These are phyloP conservation scores for Xylariaceae sp. DNA, from an alignment of 2,329 filamentous ascomycete genomes.

Conservation along the genomic window DNA sequence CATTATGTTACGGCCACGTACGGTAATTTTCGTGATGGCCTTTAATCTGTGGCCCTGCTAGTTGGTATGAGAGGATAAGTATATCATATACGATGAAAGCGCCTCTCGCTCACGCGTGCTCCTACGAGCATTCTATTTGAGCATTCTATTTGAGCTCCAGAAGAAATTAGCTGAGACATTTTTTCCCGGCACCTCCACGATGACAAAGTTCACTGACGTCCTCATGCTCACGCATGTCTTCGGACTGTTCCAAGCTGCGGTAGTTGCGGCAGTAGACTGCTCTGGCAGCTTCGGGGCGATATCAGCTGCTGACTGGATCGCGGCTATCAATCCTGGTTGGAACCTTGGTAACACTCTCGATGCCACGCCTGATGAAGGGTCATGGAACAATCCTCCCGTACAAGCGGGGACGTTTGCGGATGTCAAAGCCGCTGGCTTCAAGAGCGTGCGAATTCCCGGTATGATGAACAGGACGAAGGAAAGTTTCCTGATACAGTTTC, in stretches of 20 bases:
- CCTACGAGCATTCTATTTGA: not conserved
- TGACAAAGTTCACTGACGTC: not conserved
- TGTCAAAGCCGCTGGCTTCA: conserved; percentile 52
- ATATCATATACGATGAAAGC: not conserved
- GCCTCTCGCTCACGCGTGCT: not conserved
- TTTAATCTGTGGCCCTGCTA: not conserved
- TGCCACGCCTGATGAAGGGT: conserved; percentile 51
- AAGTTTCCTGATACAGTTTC: not conserved
- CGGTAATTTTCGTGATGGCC: not conserved
- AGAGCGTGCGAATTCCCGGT: conserved; percentile 53
- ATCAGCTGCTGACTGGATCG: conserved; percentile 43
- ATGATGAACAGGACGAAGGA: conserved; percentile 1
- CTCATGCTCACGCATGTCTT: conserved; percentile 5
- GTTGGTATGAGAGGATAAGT: not conserved
- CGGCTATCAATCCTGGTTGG: conserved; percentile 53
- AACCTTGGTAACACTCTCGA: conserved; percentile 59
- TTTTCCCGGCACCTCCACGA: not conserved
- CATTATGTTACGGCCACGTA: not conserved
- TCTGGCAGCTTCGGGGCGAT: conserved; percentile 42
- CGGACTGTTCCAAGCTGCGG: conserved; percentile 3
- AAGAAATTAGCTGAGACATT: not conserved
- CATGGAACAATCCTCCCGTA: conserved; percentile 55
- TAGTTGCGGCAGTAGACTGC: conserved; percentile 30
- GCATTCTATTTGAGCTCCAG: too few species aligned
- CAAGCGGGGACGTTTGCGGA: conserved; percentile 47